Base-by-base conservation (phyloP, 1,139 yeast genomes). In the Pichia sp. region DNA sequence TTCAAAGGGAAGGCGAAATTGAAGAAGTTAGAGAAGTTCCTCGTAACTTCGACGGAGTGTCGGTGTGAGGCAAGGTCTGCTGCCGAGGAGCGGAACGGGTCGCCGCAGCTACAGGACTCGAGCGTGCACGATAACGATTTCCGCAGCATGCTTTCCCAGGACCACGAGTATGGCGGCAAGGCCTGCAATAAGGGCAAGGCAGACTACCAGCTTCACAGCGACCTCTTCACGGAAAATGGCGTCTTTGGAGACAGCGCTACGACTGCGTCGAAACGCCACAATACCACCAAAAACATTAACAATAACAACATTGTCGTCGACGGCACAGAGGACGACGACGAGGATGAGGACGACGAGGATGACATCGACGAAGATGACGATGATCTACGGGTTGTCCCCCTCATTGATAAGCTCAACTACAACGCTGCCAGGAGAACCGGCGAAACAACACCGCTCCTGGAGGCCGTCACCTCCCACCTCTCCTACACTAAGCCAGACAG, bases 1-100 rank as follows among this genome's bases (percentile, higher is more conserved):
- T 83, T 82, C 63, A 71, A 70, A 41, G 87, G 87, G 25, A 82
- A 82, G 66, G 79, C 78, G 66, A 73, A 74, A 61, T 71, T 83
- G 42, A 78, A 80, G 62, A 73, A 72, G 57, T 60, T 78, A 8
- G 58, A 44, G 16, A 34, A 21, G 4, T 52, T 52, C 28, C 31
- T 52, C 6, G 39, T 39, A 10, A 52, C 53, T 19, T 47, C 52
- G 10, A 25, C 50, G 13, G 61, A 22, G 65, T 65, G 58, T 53
- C 56, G 30, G 49, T 60, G 46, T 55, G n/a, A 19, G n/a, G 10
- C 40, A 13, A 19, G 12, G 5, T n/a, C 6, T 9, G 13, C 30
- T n/a, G 22, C n/a, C 3, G 9, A 16, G 3, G 21, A 12, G 10
- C 6, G 12, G 9, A 43, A 16, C 34, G 7, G 7, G n/a, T 21